Base-by-base conservation (phyloP, 2,329 filamentous ascomycete species). In the Arachnopeziza araneosa region DNA sequence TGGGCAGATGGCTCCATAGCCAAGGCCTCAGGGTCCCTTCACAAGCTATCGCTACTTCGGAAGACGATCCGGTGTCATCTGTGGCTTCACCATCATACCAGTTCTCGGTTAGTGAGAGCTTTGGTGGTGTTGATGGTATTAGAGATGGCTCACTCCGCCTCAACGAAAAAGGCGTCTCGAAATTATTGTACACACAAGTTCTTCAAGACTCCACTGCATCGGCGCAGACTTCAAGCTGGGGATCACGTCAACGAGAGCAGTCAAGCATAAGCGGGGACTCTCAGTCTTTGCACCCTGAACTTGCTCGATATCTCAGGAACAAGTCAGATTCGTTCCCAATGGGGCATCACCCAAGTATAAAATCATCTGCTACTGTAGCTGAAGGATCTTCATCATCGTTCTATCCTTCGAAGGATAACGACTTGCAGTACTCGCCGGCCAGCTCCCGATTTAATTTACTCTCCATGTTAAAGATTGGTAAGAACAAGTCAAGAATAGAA, bases 141-240 rank as follows among this genome's bases (percentile, higher is more conserved):
- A 65, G 57, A 19, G 63, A 66, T 32, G 54, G 44, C 24, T 51
- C 55, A 49, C 23, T 67, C 22, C 69, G 67, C 52, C 62, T 72
- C 4, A 65, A 72, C 44, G 65, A 73, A 54, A 71, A 70, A 67
- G 61, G 64, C 17, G 71, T 72, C 50, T 67, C 67, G 24, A 63
- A 66, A 54, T 57, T 56, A 44, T 63, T 72, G 50, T 63, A 65
- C 24, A 67, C 66, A 8, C 58, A 55, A 50, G 60, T 61, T 23
- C 53, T 67, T 5, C 60, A 65, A 21, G 65, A 62, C 30, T 70
- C 65, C 21, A 55, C 57, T 36, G 69, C 68, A 2, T 69, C 67
- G 1, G 64, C 68, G 12, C 62, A 67, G 44, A 24, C 68, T 19
- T 66, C 64, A 23, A 67, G 59, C 30, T 64, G 60, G 62, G 61